A percentile compares a stretch with the other conserved stretches of the same genome.
phyloP scores from a whole-genome alignment of 2,329 filamentous ascomycete genomes.

The Cladosporium austrohemisphaericum region DNA sequence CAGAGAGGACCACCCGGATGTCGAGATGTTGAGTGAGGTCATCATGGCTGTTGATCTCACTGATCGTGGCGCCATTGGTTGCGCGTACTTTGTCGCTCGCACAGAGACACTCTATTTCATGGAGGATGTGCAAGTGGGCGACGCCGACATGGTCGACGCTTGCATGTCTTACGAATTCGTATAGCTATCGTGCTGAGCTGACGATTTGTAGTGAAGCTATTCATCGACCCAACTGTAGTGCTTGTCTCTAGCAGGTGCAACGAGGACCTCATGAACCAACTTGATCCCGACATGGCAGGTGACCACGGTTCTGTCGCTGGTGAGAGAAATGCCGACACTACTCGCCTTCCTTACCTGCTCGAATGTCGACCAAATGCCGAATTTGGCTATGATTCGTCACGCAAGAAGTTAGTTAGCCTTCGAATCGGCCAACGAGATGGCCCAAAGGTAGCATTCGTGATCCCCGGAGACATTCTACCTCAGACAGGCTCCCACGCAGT shows the following conservation, averaged over 20 bases:
- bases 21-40: slow-evolving; percentile 59
- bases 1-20: neutral
- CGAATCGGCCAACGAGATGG: slow-evolving; percentile 48
- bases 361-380: slow-evolving; percentile 68
- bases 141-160: slow-evolving; percentile 56
- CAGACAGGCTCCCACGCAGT: slow-evolving; percentile 35
- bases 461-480: slow-evolving; percentile 52
- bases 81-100: slow-evolving; percentile 72
- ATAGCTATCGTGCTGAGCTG: slow-evolving; percentile 15
- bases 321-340: slow-evolving; percentile 39
- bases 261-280: slow-evolving; percentile 43
- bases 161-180: slow-evolving; percentile 32
- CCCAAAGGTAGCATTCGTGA: slow-evolving; percentile 54
- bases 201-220: slow-evolving; percentile 51
- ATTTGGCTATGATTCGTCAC: slow-evolving; percentile 66
- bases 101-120: slow-evolving; percentile 71
- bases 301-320: slow-evolving; percentile 24
- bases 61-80: slow-evolving; percentile 69
- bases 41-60: slow-evolving; percentile 78
- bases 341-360: slow-evolving; percentile 57
- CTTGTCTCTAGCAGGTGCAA: slow-evolving; percentile 56
- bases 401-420: slow-evolving; percentile 61
- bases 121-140: slow-evolving; percentile 68
- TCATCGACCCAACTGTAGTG: slow-evolving; percentile 59
- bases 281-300: slow-evolving; percentile 41